phyloP scores from a whole-genome alignment of 768 basidiomycete species.

The Xanthoconium stramineum region DNA sequence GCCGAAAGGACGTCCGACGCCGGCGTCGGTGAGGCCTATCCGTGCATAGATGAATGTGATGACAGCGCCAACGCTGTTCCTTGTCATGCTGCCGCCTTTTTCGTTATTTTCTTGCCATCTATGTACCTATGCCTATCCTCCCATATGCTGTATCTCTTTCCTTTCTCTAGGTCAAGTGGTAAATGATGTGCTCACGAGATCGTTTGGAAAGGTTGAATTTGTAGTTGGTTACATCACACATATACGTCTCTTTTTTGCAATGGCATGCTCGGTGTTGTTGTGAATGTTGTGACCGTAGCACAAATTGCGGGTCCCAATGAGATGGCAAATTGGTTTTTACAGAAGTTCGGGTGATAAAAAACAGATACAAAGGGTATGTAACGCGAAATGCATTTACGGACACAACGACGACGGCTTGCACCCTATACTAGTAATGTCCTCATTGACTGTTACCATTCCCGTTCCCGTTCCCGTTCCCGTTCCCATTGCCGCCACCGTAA shows the following conservation, averaged over 20 bases:
- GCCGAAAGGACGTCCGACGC: slow-evolving; percentile 41
- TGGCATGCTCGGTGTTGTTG: background rate
- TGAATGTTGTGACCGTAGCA: background rate
- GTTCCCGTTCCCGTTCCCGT: no score
- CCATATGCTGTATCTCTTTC: slow-evolving; percentile 26
- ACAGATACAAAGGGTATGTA: no score
- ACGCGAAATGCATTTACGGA: no score
- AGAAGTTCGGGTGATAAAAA: no score
- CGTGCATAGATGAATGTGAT: slow-evolving; percentile 16
- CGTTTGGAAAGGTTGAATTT: background rate
- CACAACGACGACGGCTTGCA: no score
- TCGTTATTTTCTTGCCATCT: slow-evolving; percentile 6
- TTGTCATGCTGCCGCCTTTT: background rate
- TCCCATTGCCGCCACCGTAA: background rate
- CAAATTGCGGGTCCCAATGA: no score
- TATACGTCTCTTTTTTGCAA: slow-evolving; percentile 2
- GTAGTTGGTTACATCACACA: background rate
- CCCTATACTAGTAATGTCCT: background rate
- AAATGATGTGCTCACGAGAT: background rate
- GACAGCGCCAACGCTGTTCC: background rate
- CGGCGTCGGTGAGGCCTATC: slow-evolving; percentile 27
- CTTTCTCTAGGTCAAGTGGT: slow-evolving; percentile 1
- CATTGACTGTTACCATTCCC: background rate
- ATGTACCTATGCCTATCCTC: slow-evolving; percentile 33
- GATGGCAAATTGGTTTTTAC: no score